phyloP scores from a whole-genome alignment of 1,139 yeast genomes.

The Protomyces inundatus region DNA sequence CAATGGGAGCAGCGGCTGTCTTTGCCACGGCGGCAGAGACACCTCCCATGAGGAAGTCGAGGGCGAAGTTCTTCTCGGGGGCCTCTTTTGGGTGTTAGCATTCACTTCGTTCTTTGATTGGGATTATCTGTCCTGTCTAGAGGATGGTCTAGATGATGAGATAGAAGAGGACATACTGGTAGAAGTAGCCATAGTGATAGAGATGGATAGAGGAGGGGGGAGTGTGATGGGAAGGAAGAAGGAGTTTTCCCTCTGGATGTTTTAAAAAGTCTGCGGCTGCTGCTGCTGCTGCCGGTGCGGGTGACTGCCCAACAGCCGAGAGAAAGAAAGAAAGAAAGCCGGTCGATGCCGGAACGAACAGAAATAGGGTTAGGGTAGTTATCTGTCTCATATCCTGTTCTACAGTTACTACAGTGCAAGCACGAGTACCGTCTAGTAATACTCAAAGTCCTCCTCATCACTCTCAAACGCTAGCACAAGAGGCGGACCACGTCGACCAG shows the following conservation, averaged over 20 bases:
- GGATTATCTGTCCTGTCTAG: neutral
- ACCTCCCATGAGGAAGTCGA: conserved; percentile 73
- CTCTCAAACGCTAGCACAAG: neutral
- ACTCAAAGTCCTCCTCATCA: neutral
- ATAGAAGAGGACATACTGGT: neutral
- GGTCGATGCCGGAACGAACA: no score
- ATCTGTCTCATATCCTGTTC: neutral
- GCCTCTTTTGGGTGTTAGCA: conserved; percentile 1
- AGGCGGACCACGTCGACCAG: neutral
- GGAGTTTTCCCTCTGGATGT: neutral
- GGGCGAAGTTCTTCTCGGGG: conserved; percentile 41
- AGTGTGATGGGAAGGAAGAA: neutral
- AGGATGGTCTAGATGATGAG: neutral
- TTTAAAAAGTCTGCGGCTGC: no score
- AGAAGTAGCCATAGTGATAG: neutral
- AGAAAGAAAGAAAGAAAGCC: no score
- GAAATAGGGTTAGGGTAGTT: neutral
- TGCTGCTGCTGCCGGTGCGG: no score
- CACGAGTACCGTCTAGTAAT: no score
- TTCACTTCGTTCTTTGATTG: neutral
- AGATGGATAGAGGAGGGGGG: neutral
- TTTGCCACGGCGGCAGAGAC: conserved; percentile 79
- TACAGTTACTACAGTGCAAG: no score
- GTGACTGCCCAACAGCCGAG: no score
- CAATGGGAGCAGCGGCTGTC: conserved; percentile 82